Conservation (phyloP, 352 stramenopile genomes). For the Globisporangium spiculum region DNA sequence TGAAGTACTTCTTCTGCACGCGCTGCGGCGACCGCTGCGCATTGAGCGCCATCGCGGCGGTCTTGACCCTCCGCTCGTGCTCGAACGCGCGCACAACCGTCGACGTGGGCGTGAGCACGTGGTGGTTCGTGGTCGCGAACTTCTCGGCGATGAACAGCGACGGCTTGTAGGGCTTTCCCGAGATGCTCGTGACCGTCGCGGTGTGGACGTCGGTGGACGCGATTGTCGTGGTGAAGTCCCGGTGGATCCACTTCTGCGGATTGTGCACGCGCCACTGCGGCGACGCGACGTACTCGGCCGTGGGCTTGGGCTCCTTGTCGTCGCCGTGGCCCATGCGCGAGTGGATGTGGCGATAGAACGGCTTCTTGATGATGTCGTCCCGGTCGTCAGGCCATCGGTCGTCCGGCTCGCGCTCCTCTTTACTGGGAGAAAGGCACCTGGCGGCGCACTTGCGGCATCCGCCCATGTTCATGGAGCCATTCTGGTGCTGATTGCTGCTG, state of each 20-base stretch:
- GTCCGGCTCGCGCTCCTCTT: constrained; percentile 16
- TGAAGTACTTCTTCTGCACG: constrained; percentile 51
- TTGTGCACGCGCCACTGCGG: constrained; percentile 54
- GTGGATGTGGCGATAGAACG: constrained; percentile 15
- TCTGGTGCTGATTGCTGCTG: constrained; percentile 16
- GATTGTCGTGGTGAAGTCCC: constrained; percentile 51
- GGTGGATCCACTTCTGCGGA: constrained; percentile 48
- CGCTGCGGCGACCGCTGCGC: constrained; percentile 32
- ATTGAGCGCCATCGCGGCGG: constrained; percentile 25
- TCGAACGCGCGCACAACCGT: constrained; percentile 17
- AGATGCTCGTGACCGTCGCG: constrained; percentile 46
- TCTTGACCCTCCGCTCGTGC: constrained; percentile 46
- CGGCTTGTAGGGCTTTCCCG: constrained; percentile 28
- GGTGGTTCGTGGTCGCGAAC: constrained; percentile 25
- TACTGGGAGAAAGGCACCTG: constrained; percentile 23
- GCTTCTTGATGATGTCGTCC: constrained; percentile 17
- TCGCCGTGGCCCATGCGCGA: constrained; percentile 9
- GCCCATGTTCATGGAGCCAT: constrained; percentile 5
- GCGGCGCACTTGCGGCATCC: constrained; percentile 26
- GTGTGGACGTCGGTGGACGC: constrained; percentile 44
- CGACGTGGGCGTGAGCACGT: constrained; percentile 9
- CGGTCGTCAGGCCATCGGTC: neutral
- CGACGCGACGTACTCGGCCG: constrained; percentile 52
- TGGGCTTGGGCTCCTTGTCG: constrained; percentile 29
- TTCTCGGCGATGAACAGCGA: constrained; percentile 43